Percentiles rank a stretch among this genome's conserved stretches.
Conservation (phyloP, 1,284 basidiomycete genomes). For the Porodaedalea pini region DNA sequence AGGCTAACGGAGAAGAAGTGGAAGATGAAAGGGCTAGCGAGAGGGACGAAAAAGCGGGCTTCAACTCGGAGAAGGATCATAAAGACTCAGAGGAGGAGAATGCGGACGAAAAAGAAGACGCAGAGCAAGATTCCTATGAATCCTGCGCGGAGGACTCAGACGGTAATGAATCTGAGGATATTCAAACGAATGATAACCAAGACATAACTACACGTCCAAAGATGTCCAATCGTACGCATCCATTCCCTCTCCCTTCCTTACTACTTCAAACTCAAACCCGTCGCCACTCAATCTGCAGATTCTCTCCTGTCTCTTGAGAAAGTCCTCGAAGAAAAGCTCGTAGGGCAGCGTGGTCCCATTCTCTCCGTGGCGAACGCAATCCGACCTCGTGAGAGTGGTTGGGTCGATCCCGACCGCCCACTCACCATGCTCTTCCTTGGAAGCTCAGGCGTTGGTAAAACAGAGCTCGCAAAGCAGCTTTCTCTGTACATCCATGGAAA, state of each 20-base stretch:
- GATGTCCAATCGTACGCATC: not conserved
- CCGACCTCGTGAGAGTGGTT: constrained; percentile 11
- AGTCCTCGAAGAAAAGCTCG: constrained; percentile 7
- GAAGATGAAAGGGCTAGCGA: not conserved
- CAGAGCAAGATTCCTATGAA: not conserved
- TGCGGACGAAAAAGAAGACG: not conserved
- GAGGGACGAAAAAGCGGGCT: not conserved
- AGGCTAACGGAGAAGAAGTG: not conserved
- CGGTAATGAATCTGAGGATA: not conserved
- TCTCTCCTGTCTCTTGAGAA: not conserved
- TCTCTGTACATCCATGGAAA: constrained; percentile 10
- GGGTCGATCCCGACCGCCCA: constrained; percentile 17
- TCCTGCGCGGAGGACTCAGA: not conserved
- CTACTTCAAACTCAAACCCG: not conserved
- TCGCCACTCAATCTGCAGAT: not conserved
- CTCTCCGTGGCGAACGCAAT: constrained; percentile 8
- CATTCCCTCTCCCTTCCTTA: not conserved
- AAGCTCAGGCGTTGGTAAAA: constrained; percentile 18
- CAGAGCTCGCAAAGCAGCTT: constrained; percentile 17
- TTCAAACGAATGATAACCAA: not conserved
- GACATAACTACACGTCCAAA: not conserved
- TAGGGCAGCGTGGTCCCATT: constrained; percentile 17
- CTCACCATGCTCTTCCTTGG: constrained; percentile 18
- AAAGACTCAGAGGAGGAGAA: too few species aligned
- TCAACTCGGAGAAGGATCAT: not conserved